Percentiles rank a stretch among this genome's conserved stretches.
These are phyloP conservation scores for Kluyveromyces wickerhamii DNA, from an alignment of 805 yeast genomes.

Conservation along the genomic window DNA sequence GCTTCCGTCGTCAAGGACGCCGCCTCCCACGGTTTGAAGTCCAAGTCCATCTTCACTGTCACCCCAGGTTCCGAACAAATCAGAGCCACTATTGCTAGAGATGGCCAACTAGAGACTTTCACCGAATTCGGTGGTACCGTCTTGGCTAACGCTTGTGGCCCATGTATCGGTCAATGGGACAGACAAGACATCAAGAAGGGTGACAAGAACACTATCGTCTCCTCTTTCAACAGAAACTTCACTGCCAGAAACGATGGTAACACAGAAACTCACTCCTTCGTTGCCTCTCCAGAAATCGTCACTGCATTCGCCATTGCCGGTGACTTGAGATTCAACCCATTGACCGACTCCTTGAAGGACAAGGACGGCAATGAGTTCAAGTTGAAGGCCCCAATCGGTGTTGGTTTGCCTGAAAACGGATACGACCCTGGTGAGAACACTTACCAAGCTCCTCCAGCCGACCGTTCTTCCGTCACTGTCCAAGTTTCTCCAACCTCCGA, in stretches of 20 bases:
- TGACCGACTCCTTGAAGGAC: conserved; percentile 82
- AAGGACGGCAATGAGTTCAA: conserved; percentile 85
- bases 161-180: conserved; percentile 99
- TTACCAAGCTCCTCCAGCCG: conserved; percentile 94
- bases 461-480: conserved; percentile 68
- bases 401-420: conserved; percentile 83
- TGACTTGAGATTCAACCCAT: conserved; percentile 92
- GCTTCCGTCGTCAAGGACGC: conserved; percentile 91
- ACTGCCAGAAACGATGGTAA: conserved; percentile 97
- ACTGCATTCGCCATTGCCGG: conserved; percentile 95
- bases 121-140: conserved; percentile 90
- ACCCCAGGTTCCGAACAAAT: conserved; percentile 98
- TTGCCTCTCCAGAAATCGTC: conserved; percentile 93
- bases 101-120: conserved; percentile 84
- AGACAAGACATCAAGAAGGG: conserved; percentile 88
- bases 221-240: conserved; percentile 97
- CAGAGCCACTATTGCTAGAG: conserved; percentile 96
- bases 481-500: conserved; percentile 82
- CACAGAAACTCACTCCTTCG: conserved; percentile 94
- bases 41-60: conserved; percentile 86
- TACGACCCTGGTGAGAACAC: conserved; percentile 92
- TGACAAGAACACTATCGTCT: conserved; percentile 92
- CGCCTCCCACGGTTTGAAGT: conserved; percentile 79
- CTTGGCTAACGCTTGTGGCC: conserved; percentile 97
- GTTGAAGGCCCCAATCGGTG: conserved; percentile 82